Percentiles rank a stretch among this genome's conserved stretches.
Evolutionary conservation across 306 rosid species (phyloP).

Genomic region (Fagus crenata): DNA sequence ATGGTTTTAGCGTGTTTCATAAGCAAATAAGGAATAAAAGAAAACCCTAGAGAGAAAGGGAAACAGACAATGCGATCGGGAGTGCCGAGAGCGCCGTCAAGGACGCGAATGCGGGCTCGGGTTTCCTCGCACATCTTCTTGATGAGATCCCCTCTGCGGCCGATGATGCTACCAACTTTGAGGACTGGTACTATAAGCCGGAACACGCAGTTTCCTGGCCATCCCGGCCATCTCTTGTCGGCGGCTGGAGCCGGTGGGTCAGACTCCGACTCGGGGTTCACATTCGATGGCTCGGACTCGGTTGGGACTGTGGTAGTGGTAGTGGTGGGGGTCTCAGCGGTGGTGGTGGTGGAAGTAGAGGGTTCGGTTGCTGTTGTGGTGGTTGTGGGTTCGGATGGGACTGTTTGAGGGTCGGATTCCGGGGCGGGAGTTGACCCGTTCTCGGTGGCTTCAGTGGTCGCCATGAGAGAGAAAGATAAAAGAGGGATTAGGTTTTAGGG

Average conservation of each 20-base stretch:
- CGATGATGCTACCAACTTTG: slow-evolving; percentile 93
- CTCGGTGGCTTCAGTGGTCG: slow-evolving; percentile 42
- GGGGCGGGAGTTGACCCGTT: slow-evolving; percentile 43
- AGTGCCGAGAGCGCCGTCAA: slow-evolving; percentile 81
- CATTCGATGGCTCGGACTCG: neutral
- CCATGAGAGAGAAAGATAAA: slow-evolving; percentile 30
- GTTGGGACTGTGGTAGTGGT: neutral
- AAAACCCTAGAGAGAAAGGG: slow-evolving; percentile 30
- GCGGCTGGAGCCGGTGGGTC: slow-evolving; percentile 16
- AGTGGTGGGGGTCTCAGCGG: slow-evolving; percentile 10
- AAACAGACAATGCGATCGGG: slow-evolving; percentile 73
- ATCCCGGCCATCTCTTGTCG: slow-evolving; percentile 88
- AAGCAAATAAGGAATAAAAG: neutral
- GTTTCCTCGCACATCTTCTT: slow-evolving; percentile 93
- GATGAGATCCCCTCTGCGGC: slow-evolving; percentile 90
- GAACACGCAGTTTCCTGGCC: slow-evolving; percentile 94
- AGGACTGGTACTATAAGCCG: slow-evolving; percentile 80
- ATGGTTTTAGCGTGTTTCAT: neutral
- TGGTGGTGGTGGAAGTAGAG: neutral
- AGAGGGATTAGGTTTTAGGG: neutral
- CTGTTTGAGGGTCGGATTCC: slow-evolving; percentile 16
- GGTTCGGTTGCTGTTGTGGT: neutral
- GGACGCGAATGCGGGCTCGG: slow-evolving; percentile 92
- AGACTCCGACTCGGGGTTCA: slow-evolving; percentile 29
- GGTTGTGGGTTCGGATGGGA: slow-evolving; percentile 1